Conservation (phyloP, 768 basidiomycete genomes). For the Mycena polygramma region DNA sequence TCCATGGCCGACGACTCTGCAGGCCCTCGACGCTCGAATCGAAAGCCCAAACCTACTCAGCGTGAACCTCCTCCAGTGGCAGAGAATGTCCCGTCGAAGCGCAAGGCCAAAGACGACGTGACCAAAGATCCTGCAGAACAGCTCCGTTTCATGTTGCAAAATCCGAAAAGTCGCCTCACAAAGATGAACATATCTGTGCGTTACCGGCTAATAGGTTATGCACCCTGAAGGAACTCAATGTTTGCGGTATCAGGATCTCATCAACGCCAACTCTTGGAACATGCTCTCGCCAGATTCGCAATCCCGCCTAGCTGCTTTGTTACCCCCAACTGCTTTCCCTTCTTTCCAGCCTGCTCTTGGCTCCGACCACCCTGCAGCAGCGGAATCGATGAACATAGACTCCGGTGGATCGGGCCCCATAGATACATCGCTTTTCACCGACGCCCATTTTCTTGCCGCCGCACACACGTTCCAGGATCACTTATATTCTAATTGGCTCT, state of each 20-base stretch:
- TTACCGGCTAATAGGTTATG: slow-evolving; percentile 33
- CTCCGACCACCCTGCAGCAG: slow-evolving; percentile 53
- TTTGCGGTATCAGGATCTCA: slow-evolving; percentile 54
- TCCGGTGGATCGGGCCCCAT: slow-evolving; percentile 38
- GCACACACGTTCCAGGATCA: slow-evolving; percentile 74
- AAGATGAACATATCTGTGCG: slow-evolving; percentile 66
- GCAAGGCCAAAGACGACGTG: slow-evolving; percentile 44
- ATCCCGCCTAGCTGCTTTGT: slow-evolving; percentile 50
- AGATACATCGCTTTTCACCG: slow-evolving; percentile 60
- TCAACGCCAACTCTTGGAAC: slow-evolving; percentile 61
- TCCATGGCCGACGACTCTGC: slow-evolving; percentile 27
- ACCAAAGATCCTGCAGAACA: slow-evolving; percentile 47
- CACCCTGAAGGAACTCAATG: slow-evolving; percentile 26
- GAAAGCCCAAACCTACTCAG: slow-evolving; percentile 33
- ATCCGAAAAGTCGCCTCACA: slow-evolving; percentile 63
- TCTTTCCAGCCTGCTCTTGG: slow-evolving; percentile 49
- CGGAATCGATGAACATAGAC: slow-evolving; percentile 40
- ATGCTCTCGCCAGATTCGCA: slow-evolving; percentile 59
- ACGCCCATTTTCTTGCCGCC: slow-evolving; percentile 66
- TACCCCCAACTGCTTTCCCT: slow-evolving; percentile 62
- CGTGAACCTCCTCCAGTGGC: slow-evolving; percentile 28
- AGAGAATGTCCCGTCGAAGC: slow-evolving; percentile 40
- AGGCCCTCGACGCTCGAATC: slow-evolving; percentile 31
- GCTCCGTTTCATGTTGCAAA: slow-evolving; percentile 57
- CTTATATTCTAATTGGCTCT: slow-evolving; percentile 64